Percentiles rank a stretch among this genome's conserved stretches.
Evolutionary conservation across 345 rosid species (phyloP).

Genomic region (Anacardium occidentale): DNA sequence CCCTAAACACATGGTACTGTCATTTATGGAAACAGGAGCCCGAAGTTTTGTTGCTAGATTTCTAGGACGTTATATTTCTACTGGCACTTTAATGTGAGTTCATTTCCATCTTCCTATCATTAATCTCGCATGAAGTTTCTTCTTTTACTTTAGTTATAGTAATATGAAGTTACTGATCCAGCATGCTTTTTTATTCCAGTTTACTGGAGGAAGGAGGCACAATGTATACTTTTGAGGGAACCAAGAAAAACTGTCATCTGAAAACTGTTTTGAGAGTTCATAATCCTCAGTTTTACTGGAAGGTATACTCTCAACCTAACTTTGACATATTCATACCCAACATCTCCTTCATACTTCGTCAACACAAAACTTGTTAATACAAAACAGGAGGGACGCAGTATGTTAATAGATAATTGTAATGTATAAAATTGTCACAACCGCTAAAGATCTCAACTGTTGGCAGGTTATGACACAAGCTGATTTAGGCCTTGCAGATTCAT

Average conservation of each 20-base stretch:
- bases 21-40: conserved; percentile 69
- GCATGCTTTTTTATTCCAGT: conserved; percentile 30
- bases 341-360: no score
- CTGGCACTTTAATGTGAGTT: conserved; percentile 74
- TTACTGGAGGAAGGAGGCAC: conserved; percentile 91
- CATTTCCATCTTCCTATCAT: not conserved
- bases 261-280: conserved; percentile 61
- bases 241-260: conserved; percentile 38
- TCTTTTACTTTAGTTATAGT: not conserved
- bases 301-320: conserved; percentile 43
- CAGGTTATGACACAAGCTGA: conserved; percentile 50
- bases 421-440: not conserved
- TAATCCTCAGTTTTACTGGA: conserved; percentile 88
- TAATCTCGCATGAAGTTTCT: no score
- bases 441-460: not conserved
- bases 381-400: not conserved
- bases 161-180: not conserved
- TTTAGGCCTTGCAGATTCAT: conserved; percentile 89
- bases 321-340: not conserved
- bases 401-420: not conserved
- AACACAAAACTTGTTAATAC: not conserved
- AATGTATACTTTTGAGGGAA: conserved; percentile 66
- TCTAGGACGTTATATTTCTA: conserved; percentile 60
- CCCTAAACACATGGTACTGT: conserved; percentile 79
- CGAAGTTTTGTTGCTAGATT: conserved; percentile 73